These are phyloP conservation scores for Dactylonectria estremocensis DNA, from an alignment of 2,329 filamentous ascomycete genomes.

Conservation along the genomic window DNA sequence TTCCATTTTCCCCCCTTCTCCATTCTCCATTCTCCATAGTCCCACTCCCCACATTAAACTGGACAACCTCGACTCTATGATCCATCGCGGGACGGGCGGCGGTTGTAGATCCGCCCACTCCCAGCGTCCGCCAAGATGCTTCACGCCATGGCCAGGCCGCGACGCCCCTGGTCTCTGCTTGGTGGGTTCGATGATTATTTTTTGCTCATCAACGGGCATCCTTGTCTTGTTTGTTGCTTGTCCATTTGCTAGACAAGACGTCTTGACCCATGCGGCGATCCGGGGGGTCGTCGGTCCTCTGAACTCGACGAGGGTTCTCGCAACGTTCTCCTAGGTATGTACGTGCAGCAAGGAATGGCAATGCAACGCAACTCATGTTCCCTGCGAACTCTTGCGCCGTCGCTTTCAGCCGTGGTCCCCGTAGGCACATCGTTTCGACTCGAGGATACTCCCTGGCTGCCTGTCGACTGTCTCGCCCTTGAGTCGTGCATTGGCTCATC, in stretches of 20 bases:
- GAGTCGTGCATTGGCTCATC: constrained; percentile 19
- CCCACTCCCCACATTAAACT: constrained; percentile 20
- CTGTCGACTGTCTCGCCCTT: constrained; percentile 7
- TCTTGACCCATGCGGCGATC: constrained; percentile 26
- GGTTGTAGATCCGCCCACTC: constrained; percentile 17
- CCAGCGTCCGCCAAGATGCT: constrained; percentile 8
- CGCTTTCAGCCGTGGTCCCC: background rate
- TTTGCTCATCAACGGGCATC: background rate
- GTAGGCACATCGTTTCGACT: background rate
- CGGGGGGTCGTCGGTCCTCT: constrained; percentile 1
- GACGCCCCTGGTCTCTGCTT: constrained; percentile 7
- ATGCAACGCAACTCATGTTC: background rate
- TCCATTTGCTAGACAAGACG: constrained; percentile 15
- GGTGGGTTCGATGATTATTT: background rate
- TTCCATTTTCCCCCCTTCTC: background rate
- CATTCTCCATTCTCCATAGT: constrained; percentile 5
- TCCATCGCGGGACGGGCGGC: constrained; percentile 5
- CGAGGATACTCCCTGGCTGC: background rate
- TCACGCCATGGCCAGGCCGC: constrained; percentile 10
- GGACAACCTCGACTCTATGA: background rate
- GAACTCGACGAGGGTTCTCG: background rate
- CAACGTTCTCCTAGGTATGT: background rate
- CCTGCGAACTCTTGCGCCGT: background rate
- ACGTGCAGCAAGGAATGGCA: background rate
- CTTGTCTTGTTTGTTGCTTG: background rate